Percentiles rank a stretch among this genome's conserved stretches.
phyloP scores from a whole-genome alignment of 2,329 filamentous ascomycete species.

The Beauveria brongniartii region DNA sequence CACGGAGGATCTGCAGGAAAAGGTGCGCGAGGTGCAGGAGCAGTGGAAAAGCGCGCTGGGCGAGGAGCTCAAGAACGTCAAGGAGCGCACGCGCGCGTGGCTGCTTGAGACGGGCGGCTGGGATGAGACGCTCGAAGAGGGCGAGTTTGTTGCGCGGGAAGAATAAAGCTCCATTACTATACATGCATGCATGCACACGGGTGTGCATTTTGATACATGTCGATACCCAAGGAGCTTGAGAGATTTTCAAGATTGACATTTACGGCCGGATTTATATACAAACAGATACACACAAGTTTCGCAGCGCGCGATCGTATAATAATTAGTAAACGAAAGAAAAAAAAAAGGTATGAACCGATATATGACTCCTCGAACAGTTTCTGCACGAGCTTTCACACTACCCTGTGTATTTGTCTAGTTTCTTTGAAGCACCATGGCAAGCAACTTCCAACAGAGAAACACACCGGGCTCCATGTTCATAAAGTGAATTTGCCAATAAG shows the following conservation, averaged over 20 bases:
- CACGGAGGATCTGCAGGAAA: conserved; percentile 86
- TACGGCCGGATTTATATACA: conserved; percentile 2
- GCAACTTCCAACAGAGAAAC: background rate
- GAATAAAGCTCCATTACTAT: background rate
- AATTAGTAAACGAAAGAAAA: background rate
- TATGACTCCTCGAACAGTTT: background rate
- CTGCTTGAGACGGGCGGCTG: conserved; percentile 75
- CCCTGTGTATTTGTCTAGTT: background rate
- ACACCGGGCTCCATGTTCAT: background rate
- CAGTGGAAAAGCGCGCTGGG: conserved; percentile 89
- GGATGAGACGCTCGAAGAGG: conserved; percentile 66
- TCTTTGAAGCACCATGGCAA: too few species aligned
- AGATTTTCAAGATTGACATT: background rate
- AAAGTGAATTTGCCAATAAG: background rate
- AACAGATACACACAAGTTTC: background rate
- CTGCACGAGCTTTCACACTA: background rate
- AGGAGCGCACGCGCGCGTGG: conserved; percentile 64
- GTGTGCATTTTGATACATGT: conserved; percentile 10
- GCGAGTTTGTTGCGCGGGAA: conserved; percentile 39
- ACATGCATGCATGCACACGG: background rate
- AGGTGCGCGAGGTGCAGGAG: conserved; percentile 81
- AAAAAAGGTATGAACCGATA: background rate
- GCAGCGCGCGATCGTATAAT: background rate
- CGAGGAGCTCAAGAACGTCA: conserved; percentile 62
- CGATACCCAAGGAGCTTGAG: conserved; percentile 22